Evolutionary conservation across 116 monocot species (phyloP), one percentile per base, ranked within the genome.

Genomic region (Dioscorea cayenensis): DNA sequence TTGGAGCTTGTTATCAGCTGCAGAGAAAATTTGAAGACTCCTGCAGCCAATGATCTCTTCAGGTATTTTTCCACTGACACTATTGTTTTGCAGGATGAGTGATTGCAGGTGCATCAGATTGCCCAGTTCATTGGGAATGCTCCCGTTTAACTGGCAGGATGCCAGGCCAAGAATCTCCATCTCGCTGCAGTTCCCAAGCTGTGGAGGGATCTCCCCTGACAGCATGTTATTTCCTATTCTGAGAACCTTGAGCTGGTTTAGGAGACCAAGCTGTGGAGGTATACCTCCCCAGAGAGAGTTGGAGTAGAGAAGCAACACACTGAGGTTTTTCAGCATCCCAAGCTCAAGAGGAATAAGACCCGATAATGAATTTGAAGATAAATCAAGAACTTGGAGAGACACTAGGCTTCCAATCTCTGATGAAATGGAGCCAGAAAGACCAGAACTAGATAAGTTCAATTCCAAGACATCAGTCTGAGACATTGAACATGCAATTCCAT

Each of bases 321-420:
- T 71, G 22, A 97, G 80, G 79, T 85, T 84, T 37, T 64, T 35
- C 23, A 92, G 86, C 68, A 71, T 75, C 6, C 84, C 78, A 18
- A 97, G 69, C 75, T 79, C 88, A 0, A 67, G 77, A 29, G 97
- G 93, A 21, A 93, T 86, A 18, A 77, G 28, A 5, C 93, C 93
- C 7, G 86, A 48, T 38, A 93, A 72, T 10, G 83, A 90, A 71
- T 97, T 97, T 36, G 84, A 83, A 11, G 97, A 97, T 5, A 97
- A 28, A 80, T 93, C 97, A 22, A 97, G 87, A 51, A 64, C 69
- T 64, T 85, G 77, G 18, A 97, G 90, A 43, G 83, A 93, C n/a
- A 65, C 17, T 10, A 92, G 79, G 19, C 71, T 5, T 10, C 77
- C 84, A 50, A 97, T 74, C 51, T 76, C 55, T 12, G 86, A 27